Evolutionary conservation across 495 filamentous ascomycete species (phyloP).

Genomic region (Xylaria grammica): DNA sequence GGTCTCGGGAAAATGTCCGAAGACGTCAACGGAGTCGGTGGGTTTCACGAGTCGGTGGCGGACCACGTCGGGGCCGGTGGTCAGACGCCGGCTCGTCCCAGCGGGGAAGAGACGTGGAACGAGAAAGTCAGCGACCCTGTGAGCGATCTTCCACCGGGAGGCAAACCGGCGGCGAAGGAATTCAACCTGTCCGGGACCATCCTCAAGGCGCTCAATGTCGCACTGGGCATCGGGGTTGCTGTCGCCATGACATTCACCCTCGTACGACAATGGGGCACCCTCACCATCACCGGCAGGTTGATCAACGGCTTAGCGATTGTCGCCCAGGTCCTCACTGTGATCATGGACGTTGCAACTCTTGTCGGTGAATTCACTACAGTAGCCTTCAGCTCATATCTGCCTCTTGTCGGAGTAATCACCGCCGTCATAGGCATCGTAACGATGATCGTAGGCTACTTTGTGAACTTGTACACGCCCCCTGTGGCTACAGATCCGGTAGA

Average conservation of each 20-base stretch:
- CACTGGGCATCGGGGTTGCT: constrained; percentile 2
- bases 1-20: not conserved
- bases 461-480: not conserved
- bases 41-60: not conserved
- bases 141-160: not conserved
- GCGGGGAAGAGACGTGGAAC: not conserved
- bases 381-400: not conserved
- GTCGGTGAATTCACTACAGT: not conserved
- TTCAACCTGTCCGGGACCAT: constrained; percentile 3
- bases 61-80: not conserved
- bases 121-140: not conserved
- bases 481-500: not conserved
- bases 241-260: constrained; percentile 4
- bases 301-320: not conserved
- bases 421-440: constrained; percentile 2
- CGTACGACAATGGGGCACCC: not conserved
- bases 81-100: not conserved
- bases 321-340: constrained; percentile 1
- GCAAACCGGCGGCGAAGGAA: not conserved
- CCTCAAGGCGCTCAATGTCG: not conserved
- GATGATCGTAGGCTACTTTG: constrained; percentile 5
- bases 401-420: not conserved
- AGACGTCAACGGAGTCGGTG: not conserved
- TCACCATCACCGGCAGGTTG: not conserved
- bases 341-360: not conserved